phyloP scores from a whole-genome alignment of 768 basidiomycete species.

The Clavulina sp. region DNA sequence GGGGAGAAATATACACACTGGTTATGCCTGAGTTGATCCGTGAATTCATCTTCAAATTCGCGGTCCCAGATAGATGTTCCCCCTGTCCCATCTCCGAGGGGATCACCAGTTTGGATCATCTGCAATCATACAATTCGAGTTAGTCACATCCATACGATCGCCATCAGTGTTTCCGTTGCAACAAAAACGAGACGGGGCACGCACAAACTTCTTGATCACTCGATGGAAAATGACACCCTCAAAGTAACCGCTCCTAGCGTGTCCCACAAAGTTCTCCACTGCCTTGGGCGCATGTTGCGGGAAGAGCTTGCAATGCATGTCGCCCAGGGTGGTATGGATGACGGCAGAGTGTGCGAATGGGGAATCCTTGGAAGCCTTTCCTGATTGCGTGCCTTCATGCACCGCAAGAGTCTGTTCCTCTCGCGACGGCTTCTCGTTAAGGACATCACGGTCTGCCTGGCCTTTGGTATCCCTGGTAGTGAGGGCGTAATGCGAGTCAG shows the following conservation, averaged over 20 bases:
- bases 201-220: conserved; percentile 82
- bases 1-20: conserved; percentile 31
- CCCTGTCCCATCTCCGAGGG: conserved; percentile 86
- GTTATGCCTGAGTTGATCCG: conserved; percentile 77
- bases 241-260: conserved; percentile 75
- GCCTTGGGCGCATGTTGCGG: conserved; percentile 86
- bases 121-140: conserved; percentile 7
- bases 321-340: conserved; percentile 90
- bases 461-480: conserved; percentile 56
- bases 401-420: conserved; percentile 86
- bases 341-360: conserved; percentile 39
- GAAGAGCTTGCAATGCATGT: conserved; percentile 79
- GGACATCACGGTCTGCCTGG: conserved; percentile 77
- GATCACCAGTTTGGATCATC: conserved; percentile 95
- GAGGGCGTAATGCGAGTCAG: not conserved
- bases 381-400: conserved; percentile 14
- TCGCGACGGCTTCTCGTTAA: conserved; percentile 93
- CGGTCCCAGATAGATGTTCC: conserved; percentile 79
- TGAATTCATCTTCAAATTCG: conserved; percentile 89
- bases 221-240: conserved; percentile 93
- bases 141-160: not conserved
- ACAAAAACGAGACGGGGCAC: conserved; percentile 11
- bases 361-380: conserved; percentile 19
- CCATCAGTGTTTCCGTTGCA: conserved; percentile 8
- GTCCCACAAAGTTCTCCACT: conserved; percentile 95